Evolutionary conservation across 2,329 filamentous ascomycete species (phyloP).

Genomic region (Aspergillus floridensis): DNA sequence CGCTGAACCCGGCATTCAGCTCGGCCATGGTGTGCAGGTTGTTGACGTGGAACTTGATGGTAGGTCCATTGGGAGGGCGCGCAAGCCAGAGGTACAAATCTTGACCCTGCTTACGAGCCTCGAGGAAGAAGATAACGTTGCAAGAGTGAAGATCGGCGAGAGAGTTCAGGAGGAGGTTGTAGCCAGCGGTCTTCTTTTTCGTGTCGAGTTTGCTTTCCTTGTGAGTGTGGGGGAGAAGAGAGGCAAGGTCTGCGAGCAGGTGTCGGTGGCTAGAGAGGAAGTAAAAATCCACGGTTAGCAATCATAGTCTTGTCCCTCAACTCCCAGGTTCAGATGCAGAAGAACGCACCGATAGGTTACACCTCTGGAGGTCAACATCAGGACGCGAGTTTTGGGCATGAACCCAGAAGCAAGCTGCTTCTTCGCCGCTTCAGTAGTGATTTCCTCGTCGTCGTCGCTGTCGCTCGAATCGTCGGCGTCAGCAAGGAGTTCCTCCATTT

Average conservation of each 20-base stretch:
- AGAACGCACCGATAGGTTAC: constrained; percentile 73
- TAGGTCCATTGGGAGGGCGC: constrained; percentile 82
- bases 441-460: constrained; percentile 37
- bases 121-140: constrained; percentile 93
- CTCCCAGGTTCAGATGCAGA: not conserved
- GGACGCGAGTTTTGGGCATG: constrained; percentile 59
- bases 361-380: constrained; percentile 89
- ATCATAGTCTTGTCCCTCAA: not conserved
- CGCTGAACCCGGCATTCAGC: constrained; percentile 76
- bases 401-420: constrained; percentile 34
- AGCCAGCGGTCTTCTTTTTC: constrained; percentile 65
- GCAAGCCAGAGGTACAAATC: constrained; percentile 93
- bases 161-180: constrained; percentile 76
- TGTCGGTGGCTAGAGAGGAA: constrained; percentile 72
- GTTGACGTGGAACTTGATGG: constrained; percentile 54
- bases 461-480: constrained; percentile 39
- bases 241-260: constrained; percentile 81
- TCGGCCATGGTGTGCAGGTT: constrained; percentile 94
- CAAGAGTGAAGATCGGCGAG: constrained; percentile 78
- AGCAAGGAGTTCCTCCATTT: constrained; percentile 37
- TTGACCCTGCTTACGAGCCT: constrained; percentile 81
- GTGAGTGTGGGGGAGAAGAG: constrained; percentile 84
- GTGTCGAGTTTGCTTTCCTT: constrained; percentile 97
- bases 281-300: constrained; percentile 1
- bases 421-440: constrained; percentile 29